Percentiles rank a stretch among this genome's conserved stretches.
Evolutionary conservation across 2,329 filamentous ascomycete species (phyloP).

Genomic region (Pestalotiopsis sp.): DNA sequence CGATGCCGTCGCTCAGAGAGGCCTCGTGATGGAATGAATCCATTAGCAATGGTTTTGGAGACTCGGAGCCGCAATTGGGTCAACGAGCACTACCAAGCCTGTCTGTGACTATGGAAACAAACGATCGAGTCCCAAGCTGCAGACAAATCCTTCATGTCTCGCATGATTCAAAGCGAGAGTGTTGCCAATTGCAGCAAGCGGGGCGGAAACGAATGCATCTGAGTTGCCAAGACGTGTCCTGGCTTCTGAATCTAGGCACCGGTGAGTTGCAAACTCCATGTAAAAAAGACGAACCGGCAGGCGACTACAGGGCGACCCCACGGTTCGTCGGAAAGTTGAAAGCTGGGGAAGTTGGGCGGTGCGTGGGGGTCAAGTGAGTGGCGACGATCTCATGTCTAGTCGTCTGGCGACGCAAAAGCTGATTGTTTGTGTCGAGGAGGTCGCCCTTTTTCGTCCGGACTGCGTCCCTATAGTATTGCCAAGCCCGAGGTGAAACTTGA

Average conservation of each 20-base stretch:
- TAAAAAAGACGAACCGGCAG: constrained; percentile 6
- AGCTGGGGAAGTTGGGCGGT: neutral
- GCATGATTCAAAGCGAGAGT: neutral
- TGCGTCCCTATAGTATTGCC: neutral
- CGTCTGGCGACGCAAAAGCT: neutral
- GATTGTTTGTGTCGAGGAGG: neutral
- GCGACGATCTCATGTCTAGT: neutral
- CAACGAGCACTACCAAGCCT: neutral
- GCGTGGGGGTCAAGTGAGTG: neutral
- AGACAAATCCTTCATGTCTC: neutral
- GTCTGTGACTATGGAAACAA: neutral
- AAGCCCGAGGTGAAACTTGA: neutral
- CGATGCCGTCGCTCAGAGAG: neutral
- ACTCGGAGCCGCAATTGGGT: neutral
- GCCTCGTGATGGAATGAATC: neutral
- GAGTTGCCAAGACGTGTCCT: neutral
- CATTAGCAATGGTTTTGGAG: neutral
- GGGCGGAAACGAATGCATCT: neutral
- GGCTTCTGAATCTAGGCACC: neutral
- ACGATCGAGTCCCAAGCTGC: neutral
- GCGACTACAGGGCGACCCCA: neutral
- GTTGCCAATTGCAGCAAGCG: constrained; percentile 3
- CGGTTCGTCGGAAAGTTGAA: neutral
- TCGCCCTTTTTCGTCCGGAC: neutral
- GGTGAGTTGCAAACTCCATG: neutral